Evolutionary conservation across 306 rosid genomes (phyloP), one percentile per base, ranked within the genome.

Genomic region (Ammopiptanthus mongolicus): DNA sequence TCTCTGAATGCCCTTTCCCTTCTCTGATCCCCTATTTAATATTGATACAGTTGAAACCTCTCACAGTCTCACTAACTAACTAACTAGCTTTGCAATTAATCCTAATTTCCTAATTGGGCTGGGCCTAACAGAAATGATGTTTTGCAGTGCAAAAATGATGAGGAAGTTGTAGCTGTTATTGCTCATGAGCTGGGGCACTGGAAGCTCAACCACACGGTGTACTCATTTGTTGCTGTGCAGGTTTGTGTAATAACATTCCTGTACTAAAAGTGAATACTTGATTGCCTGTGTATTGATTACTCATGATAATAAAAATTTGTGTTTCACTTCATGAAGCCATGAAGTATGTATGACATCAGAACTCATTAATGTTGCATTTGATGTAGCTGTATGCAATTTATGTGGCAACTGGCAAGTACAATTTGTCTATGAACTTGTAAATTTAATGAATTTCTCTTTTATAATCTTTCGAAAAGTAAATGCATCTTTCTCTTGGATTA

Each of bases 161-260:
- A 95, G 69, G 99, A 95, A 84, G 89, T 95, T 75, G 97, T 91
- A 57, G 97, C 99, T 55, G 99, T 95, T 71, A 92, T 92, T 82
- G 99, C 97, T 71, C 99, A 95, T 63, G 97, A 95, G 82, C 84
- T 95, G 64, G 99, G 99, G 80, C 99, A 95, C 80, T 95, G 99
- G 99, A 90, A 95, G 82, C 99, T 95, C 71, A 95, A 85, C 81
- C 99, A 95, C 80, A 95, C 98, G 0, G 75, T 90, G 86, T 95
- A 87, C 87, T 87, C 98, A 7, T 95, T 95, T 86, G 73, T 95
- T 42, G 98, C 98, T 18, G 85, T 91, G 87, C 98, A 95, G 97
- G 98, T 95, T 80, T 74, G 88, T 83, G 62, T 13, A 21, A 53
- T 63, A 51, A 57, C 82, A 52, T 67, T 56, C 60, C 65, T 53